Evolutionary conservation across 164 flowering plant species (phyloP), one percentile per base, ranked within the genome.

Genomic region (Cinnamomum micranthum): DNA sequence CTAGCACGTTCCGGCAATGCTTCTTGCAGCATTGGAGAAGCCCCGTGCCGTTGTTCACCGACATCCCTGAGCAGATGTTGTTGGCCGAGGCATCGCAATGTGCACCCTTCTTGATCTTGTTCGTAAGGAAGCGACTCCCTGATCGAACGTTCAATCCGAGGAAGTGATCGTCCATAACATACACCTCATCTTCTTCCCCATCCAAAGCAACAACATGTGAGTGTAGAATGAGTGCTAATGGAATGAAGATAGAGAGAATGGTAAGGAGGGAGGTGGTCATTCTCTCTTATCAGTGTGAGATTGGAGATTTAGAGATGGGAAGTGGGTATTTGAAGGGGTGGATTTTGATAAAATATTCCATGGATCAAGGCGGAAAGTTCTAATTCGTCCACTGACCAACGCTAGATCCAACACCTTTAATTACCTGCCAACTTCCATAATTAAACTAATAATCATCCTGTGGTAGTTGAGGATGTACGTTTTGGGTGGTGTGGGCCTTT

Each of bases 11-110:
- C 0, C 87, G 79, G 70, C 92, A 91, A 73, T 87, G 90, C 25
- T 68, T 86, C 87, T 86, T 86, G 90, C 93, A 91, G 76, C 95
- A 91, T 10, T 85, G 73, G 19, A 82, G 82, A 25, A 79, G 68
- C 23, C 80, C 82, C 1, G 80, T 70, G 41, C 82, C 77, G 17
- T 77, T 77, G 65, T 77, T 79, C 9, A 82, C 80, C 1, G 66
- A 17, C 2, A 82, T 50, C 1, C 80, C 78, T 20, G 71, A 62
- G 69, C 84, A 81, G 17, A 81, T 72, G 65, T 81, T 81, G 19
- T 64, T 55, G 11, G 24, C 13, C 28, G 14, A 7, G 17, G 47
- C 24, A 33, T 70, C 50, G 51, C 84, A 79, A 0, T 17, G 24
- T 41, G 76, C 75, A 10, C 84, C 82, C 62, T 79, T 82, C 58